Percentiles rank a stretch among this genome's conserved stretches.
These are phyloP conservation scores for Ephemerocybe angulata DNA, from an alignment of 768 basidiomycete genomes.

Conservation along the genomic window DNA sequence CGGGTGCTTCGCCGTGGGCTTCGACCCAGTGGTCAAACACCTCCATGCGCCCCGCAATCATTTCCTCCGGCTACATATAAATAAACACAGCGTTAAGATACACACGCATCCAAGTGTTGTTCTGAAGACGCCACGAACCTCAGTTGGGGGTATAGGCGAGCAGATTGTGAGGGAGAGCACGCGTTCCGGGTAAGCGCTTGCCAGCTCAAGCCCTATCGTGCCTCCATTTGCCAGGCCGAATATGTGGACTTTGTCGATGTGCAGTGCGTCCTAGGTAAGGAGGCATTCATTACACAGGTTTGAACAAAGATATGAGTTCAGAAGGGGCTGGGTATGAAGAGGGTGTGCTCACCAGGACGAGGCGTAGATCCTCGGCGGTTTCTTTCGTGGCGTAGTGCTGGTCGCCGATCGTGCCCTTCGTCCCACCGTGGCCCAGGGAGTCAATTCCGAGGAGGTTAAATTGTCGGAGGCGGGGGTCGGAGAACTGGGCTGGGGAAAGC, in stretches of 20 bases:
- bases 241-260: slow-evolving; percentile 32
- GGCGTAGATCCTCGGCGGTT: slow-evolving; percentile 28
- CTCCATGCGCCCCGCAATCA: slow-evolving; percentile 25
- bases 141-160: slow-evolving; percentile 30
- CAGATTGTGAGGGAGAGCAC: slow-evolving; percentile 34
- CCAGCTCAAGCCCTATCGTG: slow-evolving; percentile 30
- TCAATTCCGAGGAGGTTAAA: slow-evolving; percentile 38
- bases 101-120: too few relatives aligned
- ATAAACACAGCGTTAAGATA: too few relatives aligned
- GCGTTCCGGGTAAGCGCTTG: slow-evolving; percentile 26
- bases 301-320: too few relatives aligned
- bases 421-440: slow-evolving; percentile 30
- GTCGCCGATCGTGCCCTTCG: slow-evolving; percentile 23
- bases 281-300: too few relatives aligned
- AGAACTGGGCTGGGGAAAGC: slow-evolving; percentile 34
- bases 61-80: slow-evolving; percentile 25
- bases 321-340: not conserved
- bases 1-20: slow-evolving; percentile 13
- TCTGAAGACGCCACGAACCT: too few relatives aligned
- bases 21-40: slow-evolving; percentile 23
- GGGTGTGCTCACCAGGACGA: slow-evolving; percentile 27
- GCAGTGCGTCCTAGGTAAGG: slow-evolving; percentile 30
- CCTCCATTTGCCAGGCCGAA: slow-evolving; percentile 34
- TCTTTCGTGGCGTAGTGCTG: slow-evolving; percentile 24
- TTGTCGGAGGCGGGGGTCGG: slow-evolving; percentile 30